Evolutionary conservation across 345 rosid genomes (phyloP).

Genomic region (Heritiera fomes): DNA sequence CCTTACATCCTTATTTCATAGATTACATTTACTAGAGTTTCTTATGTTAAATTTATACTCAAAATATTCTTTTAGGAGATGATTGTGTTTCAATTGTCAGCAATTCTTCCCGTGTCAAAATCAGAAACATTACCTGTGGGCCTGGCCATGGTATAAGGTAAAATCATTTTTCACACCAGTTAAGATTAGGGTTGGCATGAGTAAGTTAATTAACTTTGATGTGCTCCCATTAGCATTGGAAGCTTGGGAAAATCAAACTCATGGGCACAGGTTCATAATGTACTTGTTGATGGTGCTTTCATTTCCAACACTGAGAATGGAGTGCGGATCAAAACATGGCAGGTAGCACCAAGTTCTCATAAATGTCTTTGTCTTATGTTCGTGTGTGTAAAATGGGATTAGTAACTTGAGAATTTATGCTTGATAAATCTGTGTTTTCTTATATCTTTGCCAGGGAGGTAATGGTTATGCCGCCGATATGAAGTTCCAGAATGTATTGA

Average conservation of each 20-base stretch:
- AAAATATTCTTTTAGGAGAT: conserved; percentile 61
- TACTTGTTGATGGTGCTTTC: conserved; percentile 59
- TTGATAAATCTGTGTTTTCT: conserved; percentile 23
- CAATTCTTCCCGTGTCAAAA: conserved; percentile 67
- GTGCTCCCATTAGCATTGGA: conserved; percentile 58
- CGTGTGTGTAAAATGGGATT: conserved; percentile 1
- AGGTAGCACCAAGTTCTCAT: conserved; percentile 45
- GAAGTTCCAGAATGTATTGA: conserved; percentile 54
- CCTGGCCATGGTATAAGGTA: conserved; percentile 99
- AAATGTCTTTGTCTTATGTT: background rate
- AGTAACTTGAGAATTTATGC: background rate
- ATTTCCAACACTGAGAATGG: conserved; percentile 76
- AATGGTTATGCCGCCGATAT: conserved; percentile 64
- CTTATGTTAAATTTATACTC: conserved; percentile 13
- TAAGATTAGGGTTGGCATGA: background rate
- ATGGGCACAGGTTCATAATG: conserved; percentile 51
- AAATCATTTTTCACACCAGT: background rate
- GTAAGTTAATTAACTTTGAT: conserved; percentile 15
- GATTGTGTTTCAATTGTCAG: conserved; percentile 88
- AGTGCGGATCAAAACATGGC: conserved; percentile 94
- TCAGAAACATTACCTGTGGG: conserved; percentile 72
- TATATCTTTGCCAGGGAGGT: conserved; percentile 62
- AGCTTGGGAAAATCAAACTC: conserved; percentile 82
- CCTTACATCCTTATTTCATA: background rate
- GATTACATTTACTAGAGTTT: background rate